A percentile compares a stretch with the other conserved stretches of the same genome.
These are phyloP conservation scores for Leptographium procerum DNA, from an alignment of 2,329 filamentous ascomycete genomes.

Conservation along the genomic window DNA sequence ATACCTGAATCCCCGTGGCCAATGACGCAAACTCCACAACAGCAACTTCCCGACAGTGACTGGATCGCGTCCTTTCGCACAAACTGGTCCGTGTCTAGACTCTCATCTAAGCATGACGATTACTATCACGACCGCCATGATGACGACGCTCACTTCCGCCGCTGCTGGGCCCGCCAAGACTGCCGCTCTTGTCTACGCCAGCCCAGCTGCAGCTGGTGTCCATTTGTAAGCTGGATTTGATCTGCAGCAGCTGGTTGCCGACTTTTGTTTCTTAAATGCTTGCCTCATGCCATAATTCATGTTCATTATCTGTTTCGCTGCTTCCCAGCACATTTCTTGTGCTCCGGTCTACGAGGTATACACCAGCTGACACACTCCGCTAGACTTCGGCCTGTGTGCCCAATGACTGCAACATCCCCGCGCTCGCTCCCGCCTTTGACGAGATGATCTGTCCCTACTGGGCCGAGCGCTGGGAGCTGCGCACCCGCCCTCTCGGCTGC, in stretches of 20 bases:
- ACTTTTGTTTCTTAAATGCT: not conserved
- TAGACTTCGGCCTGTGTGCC: slow-evolving; percentile 45
- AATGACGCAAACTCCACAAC: not conserved
- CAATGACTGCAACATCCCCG: slow-evolving; percentile 31
- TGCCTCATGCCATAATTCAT: not conserved
- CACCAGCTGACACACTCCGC: not conserved
- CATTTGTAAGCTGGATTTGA: slow-evolving; percentile 28
- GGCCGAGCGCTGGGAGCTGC: slow-evolving; percentile 33
- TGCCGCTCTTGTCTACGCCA: slow-evolving; percentile 34
- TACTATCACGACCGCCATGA: not conserved
- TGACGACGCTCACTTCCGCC: slow-evolving; percentile 28
- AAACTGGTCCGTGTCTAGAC: not conserved
- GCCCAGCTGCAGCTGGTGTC: slow-evolving; percentile 39
- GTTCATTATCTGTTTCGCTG: too few relatives aligned
- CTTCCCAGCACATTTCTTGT: too few relatives aligned
- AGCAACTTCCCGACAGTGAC: not conserved
- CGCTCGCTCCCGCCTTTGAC: slow-evolving; percentile 39
- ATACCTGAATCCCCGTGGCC: not conserved
- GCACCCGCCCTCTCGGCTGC: slow-evolving; percentile 26
- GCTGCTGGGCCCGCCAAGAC: slow-evolving; percentile 40
- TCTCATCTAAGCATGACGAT: not conserved
- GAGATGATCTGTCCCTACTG: slow-evolving; percentile 40
- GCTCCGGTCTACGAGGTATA: not conserved
- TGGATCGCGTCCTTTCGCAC: not conserved
- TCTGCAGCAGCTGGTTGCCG: not conserved